These are phyloP conservation scores for Marasmius oreades DNA, from an alignment of 1,284 basidiomycete species.

Conservation along the genomic window DNA sequence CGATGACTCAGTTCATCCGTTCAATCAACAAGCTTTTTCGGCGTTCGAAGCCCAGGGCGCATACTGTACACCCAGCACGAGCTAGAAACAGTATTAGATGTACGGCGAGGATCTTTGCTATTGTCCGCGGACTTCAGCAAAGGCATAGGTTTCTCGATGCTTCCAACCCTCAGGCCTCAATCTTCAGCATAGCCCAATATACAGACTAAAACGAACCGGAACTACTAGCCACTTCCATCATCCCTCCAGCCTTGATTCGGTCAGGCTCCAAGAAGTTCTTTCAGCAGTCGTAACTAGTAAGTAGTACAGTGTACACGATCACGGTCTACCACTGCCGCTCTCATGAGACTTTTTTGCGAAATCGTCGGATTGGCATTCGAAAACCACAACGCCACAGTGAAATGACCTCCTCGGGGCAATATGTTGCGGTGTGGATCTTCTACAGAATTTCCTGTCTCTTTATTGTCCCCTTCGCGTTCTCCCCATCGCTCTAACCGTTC, in stretches of 20 bases:
- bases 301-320: not conserved
- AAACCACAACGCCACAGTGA: not conserved
- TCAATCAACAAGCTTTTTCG: too few relatives aligned
- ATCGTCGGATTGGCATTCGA: not conserved
- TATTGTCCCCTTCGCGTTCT: not conserved
- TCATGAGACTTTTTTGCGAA: not conserved
- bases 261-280: not conserved
- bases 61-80: not conserved
- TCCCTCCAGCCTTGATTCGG: not conserved
- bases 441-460: not conserved
- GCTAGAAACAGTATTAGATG: not conserved
- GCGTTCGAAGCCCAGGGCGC: not conserved
- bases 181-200: not conserved
- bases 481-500: not conserved
- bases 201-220: not conserved
- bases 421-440: constrained; percentile 2
- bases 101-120: not conserved
- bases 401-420: not conserved
- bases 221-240: not conserved
- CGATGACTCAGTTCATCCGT: too few relatives aligned
- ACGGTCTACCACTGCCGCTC: not conserved
- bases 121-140: not conserved
- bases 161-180: not conserved
- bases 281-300: not conserved
- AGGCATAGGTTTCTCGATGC: not conserved